A percentile compares a stretch with the other conserved stretches of the same genome.
phyloP scores from a whole-genome alignment of 305 asterid species.

The Fraxinus angustifolia region DNA sequence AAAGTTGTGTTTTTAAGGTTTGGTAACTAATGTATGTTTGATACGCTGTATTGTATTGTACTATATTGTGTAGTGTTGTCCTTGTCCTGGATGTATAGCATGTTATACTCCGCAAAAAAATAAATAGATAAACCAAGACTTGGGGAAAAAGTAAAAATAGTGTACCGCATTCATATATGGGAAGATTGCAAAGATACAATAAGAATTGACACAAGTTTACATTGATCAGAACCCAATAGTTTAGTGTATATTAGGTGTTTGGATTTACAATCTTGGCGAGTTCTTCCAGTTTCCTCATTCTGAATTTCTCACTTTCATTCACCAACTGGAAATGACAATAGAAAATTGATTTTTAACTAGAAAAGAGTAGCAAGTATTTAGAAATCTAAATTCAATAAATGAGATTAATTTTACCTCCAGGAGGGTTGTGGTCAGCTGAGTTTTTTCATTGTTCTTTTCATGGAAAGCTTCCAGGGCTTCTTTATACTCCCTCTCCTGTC shows the following conservation, averaged over 20 bases:
- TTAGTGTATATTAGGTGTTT: slow-evolving; percentile 26
- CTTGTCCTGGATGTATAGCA: not conserved
- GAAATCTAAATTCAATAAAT: not conserved
- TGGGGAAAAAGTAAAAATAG: not conserved
- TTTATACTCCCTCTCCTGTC: slow-evolving; percentile 84
- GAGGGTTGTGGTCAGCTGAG: slow-evolving; percentile 66
- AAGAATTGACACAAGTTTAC: not conserved
- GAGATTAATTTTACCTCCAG: slow-evolving; percentile 54
- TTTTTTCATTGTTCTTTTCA: slow-evolving; percentile 76
- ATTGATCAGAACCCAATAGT: not conserved
- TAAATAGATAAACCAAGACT: not conserved
- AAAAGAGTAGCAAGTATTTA: not conserved
- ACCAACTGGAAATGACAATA: slow-evolving; percentile 50
- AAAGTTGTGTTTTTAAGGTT: not conserved
- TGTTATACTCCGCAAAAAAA: not conserved
- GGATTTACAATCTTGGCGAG: slow-evolving; percentile 64
- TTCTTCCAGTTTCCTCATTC: slow-evolving; percentile 82
- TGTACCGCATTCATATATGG: slow-evolving; percentile 18
- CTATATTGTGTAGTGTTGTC: not conserved
- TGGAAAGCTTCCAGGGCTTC: slow-evolving; percentile 74
- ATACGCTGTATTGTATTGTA: not conserved
- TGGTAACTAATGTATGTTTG: not conserved
- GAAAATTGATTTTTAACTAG: not conserved
- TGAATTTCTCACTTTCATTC: slow-evolving; percentile 67
- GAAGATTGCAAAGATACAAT: not conserved